Evolutionary conservation across 2,329 filamentous ascomycete genomes (phyloP).

Genomic region (Hortaea werneckii): DNA sequence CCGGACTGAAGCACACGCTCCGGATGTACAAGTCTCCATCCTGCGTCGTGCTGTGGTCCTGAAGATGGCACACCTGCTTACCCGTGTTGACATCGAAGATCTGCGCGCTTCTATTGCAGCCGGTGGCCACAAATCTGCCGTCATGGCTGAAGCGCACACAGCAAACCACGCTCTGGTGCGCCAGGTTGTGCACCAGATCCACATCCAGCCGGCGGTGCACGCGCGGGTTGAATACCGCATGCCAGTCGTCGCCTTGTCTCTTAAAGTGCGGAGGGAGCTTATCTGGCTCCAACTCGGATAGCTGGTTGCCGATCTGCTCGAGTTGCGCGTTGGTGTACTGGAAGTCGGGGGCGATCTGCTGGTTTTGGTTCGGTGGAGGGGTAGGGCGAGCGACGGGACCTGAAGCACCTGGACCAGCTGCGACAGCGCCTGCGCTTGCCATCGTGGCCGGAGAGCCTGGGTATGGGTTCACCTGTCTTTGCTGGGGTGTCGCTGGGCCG

Average conservation of each 20-base stretch:
- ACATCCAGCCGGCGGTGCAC: constrained; percentile 86
- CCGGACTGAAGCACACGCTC: constrained; percentile 96
- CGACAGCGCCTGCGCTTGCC: neutral
- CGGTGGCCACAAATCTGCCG: constrained; percentile 90
- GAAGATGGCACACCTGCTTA: constrained; percentile 77
- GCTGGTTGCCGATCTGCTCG: constrained; percentile 52
- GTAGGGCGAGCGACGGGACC: constrained; percentile 56
- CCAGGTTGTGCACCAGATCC: constrained; percentile 83
- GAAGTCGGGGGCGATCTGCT: constrained; percentile 20
- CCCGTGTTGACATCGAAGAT: constrained; percentile 90
- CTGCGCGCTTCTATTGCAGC: constrained; percentile 97
- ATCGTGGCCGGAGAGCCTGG: constrained; percentile 72
- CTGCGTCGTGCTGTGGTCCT: constrained; percentile 79
- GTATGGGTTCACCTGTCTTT: constrained; percentile 79
- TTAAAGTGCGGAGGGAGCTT: constrained; percentile 77
- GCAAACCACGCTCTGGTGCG: constrained; percentile 93
- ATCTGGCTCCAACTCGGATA: constrained; percentile 81
- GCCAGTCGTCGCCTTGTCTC: constrained; percentile 86
- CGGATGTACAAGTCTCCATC: constrained; percentile 92
- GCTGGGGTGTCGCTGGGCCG: constrained; percentile 60
- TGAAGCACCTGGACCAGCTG: neutral
- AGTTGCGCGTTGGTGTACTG: constrained; percentile 25
- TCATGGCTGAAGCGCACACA: constrained; percentile 95
- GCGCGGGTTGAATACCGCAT: constrained; percentile 83
- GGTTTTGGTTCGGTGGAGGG: constrained; percentile 40